Evolutionary conservation across 306 rosid species (phyloP), one percentile per base, ranked within the genome.

Genomic region (Quercus berberidifolia): DNA sequence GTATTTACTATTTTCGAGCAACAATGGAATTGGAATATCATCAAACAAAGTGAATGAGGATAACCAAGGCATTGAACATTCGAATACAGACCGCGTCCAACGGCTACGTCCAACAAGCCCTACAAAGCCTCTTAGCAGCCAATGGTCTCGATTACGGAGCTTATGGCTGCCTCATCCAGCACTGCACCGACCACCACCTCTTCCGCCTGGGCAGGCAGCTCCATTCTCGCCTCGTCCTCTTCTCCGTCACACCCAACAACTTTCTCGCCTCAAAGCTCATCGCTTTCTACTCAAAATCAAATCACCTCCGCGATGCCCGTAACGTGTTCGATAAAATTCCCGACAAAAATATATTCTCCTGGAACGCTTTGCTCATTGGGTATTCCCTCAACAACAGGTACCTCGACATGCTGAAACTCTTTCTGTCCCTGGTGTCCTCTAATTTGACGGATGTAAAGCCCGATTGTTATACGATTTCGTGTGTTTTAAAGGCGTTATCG

Each of bases 251-350:
- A 8, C 98, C 97, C 74, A 84, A 83, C 46, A 95, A 95, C 83
- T 95, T 93, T 90, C 91, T 95, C 63, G 98, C 91, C 59, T 88
- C 97, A 10, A 95, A 91, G 80, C 91, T 95, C 76, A 83, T 91
- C 54, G 73, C 59, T 9, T 81, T 87, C 57, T 95, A 89, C 82
- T 80, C 90, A 12, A 89, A 86, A 85, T 76, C 85, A 62, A 83
- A 83, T 52, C 80, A 64, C 74, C 63, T 76, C 18, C 60, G n/a
- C 4, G 67, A 83, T 51, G 97, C 98, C 20, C 93, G 88, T 83
- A 43, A 70, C 41, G 90, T 91, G 84, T 95, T 95, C 84, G 96
- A 87, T 69, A 69, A 64, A 74, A 91, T 88, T 85, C 89, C 90
- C 25, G 73, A 20, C 21, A 85, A 75, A 74, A 93, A 65, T 54